Conservation (phyloP, 371 early-diverging fungal genomes). For the Phascolomyces articulosus region DNA sequence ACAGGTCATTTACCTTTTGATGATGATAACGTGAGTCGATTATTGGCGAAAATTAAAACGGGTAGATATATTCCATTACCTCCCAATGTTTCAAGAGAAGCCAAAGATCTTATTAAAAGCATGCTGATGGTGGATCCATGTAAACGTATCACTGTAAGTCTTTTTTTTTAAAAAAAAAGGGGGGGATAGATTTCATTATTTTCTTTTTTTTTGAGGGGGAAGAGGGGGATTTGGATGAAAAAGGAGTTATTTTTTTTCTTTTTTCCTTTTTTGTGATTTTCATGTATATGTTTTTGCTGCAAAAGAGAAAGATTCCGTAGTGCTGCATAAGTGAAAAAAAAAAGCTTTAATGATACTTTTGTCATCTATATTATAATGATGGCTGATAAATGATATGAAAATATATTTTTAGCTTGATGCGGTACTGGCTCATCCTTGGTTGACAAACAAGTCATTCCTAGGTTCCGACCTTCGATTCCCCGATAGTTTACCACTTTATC, state of each 20-base stretch:
- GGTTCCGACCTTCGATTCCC: constrained; percentile 37
- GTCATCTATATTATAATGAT: neutral
- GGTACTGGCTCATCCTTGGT: constrained; percentile 45
- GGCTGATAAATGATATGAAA: too few relatives aligned
- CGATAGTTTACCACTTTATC: constrained; percentile 12
- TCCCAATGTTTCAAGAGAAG: constrained; percentile 59
- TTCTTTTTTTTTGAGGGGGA: neutral
- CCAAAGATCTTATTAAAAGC: constrained; percentile 61
- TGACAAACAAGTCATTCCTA: constrained; percentile 39
- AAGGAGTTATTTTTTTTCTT: neutral
- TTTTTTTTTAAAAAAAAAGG: neutral
- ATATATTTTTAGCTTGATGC: constrained; percentile 40
- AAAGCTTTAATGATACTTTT: neutral
- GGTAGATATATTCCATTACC: constrained; percentile 59
- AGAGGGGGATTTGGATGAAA: neutral
- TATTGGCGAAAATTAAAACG: constrained; percentile 69
- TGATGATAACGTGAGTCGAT: constrained; percentile 81
- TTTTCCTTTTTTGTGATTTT: neutral
- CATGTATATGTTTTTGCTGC: too few relatives aligned
- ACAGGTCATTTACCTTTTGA: constrained; percentile 93
- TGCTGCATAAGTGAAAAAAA: neutral
- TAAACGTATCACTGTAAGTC: constrained; percentile 28
- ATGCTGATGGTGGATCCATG: constrained; percentile 60
- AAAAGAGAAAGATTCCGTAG: too few relatives aligned
- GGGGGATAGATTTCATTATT: neutral